Evolutionary conservation across 164 flowering plant species (phyloP), one percentile per base, ranked within the genome.

Genomic region (Dillenia turbinata): DNA sequence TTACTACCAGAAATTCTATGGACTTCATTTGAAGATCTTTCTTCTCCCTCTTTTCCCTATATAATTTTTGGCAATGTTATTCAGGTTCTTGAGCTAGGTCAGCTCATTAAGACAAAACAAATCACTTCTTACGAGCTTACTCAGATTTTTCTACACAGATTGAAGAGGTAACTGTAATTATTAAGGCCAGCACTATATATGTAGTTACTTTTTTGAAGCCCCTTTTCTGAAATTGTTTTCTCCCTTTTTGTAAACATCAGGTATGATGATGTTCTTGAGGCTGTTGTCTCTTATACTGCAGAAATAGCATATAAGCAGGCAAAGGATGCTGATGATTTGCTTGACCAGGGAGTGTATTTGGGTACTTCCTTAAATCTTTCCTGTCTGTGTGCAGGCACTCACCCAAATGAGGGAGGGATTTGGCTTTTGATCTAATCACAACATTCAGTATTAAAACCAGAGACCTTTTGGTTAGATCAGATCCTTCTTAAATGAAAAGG

Each of bases 281-380:
- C 87, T 47, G 97, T 90, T 15, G 69, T 90, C 12, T 69, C 96
- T 51, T 78, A 66, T 57, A 90, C 97, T 8, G 97, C 90, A 66
- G 97, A 90, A 51, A 68, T 93, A 59, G 98, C 98, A 40, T 86
- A 71, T 71, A 54, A 71, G 52, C 98, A 93, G 70, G 97, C 97
- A 15, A 84, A 79, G 60, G 78, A 81, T 54, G 98, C 92, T 53
- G 97, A 93, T 72, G 61, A 77, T 33, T 71, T 90, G 61, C 82
- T 93, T 55, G 75, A 84, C 24, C 70, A 77, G 63, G 98, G 96
- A 69, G 71, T 66, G 10, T 83, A 93, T 74, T 74, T 88, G 69
- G 96, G 98, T 92, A 80, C 49, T 46, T 65, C 26, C 47, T 19
- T 19, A 19, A 19, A 19, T 19, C 22, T 19, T 19, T 19, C 22